Conservation (phyloP, 257 asterid genomes). For the Nyctanthes arbortristis region DNA sequence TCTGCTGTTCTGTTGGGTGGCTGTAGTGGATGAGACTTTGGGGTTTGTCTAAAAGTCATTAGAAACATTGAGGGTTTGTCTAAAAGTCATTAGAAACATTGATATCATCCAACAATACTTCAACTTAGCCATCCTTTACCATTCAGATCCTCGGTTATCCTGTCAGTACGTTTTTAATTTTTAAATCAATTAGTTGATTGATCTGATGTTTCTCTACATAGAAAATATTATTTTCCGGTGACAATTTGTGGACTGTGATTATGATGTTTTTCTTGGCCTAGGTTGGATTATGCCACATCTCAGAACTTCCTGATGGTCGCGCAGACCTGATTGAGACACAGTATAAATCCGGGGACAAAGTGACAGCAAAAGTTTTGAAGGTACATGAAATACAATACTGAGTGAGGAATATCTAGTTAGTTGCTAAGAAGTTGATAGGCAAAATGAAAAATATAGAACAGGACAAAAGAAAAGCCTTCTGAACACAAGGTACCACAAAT, state of each 20-base stretch:
- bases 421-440: neutral
- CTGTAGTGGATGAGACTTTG: neutral
- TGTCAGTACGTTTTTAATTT: constrained; percentile 3
- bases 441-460: neutral
- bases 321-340: constrained; percentile 47
- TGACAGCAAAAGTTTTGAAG: constrained; percentile 81
- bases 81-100: neutral
- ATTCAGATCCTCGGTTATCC: neutral
- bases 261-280: constrained; percentile 32
- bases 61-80: neutral
- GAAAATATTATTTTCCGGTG: neutral
- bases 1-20: constrained; percentile 1
- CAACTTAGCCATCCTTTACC: neutral
- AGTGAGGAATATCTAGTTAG: neutral
- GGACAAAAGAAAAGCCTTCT: neutral
- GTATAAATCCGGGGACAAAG: constrained; percentile 74
- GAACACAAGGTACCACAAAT: neutral
- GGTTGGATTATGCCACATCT: constrained; percentile 97
- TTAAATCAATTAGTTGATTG: neutral
- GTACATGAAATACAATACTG: constrained; percentile 36
- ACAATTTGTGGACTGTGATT: constrained; percentile 21
- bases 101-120: neutral
- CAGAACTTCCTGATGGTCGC: constrained; percentile 84
- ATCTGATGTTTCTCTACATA: neutral
- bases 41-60: neutral